Conservation (phyloP, 176 grass and related monocot species). For the Panicum miliaceum region DNA sequence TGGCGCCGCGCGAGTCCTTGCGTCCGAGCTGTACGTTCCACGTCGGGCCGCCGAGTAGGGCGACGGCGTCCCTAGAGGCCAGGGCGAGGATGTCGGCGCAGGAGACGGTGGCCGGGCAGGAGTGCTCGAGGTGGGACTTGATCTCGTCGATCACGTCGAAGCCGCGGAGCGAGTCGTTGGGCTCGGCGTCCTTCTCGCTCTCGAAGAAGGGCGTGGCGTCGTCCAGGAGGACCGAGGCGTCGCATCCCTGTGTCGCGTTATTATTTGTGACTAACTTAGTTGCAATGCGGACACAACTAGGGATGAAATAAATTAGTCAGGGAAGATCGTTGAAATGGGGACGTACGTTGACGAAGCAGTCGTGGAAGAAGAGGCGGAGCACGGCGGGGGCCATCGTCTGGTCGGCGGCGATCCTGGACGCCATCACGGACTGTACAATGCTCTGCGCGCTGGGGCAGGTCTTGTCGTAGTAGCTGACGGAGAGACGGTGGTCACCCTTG, state of each 20-base stretch:
- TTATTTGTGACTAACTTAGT: background rate
- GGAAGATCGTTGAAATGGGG: no score
- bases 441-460: no score
- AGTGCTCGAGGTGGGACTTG: slow-evolving; percentile 55
- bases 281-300: no score
- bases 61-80: no score
- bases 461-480: slow-evolving; percentile 49
- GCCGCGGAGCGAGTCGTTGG: slow-evolving; percentile 47
- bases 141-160: slow-evolving; percentile 63
- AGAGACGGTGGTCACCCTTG: slow-evolving; percentile 8
- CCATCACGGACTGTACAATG: slow-evolving; percentile 47
- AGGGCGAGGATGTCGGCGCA: slow-evolving; percentile 93
- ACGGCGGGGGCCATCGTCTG: slow-evolving; percentile 53
- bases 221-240: slow-evolving; percentile 66
- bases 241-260: slow-evolving; percentile 47
- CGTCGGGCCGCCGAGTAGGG: slow-evolving; percentile 53
- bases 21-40: slow-evolving; percentile 75
- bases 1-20: slow-evolving; percentile 57
- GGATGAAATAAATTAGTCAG: no score
- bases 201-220: slow-evolving; percentile 17
- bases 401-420: slow-evolving; percentile 34
- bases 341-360: slow-evolving; percentile 63
- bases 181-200: slow-evolving; percentile 56
- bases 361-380: slow-evolving; percentile 74
- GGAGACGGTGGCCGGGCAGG: slow-evolving; percentile 54